Base-by-base conservation (phyloP, 2,329 filamentous ascomycete species). In the Endoconidiophora polonica region DNA sequence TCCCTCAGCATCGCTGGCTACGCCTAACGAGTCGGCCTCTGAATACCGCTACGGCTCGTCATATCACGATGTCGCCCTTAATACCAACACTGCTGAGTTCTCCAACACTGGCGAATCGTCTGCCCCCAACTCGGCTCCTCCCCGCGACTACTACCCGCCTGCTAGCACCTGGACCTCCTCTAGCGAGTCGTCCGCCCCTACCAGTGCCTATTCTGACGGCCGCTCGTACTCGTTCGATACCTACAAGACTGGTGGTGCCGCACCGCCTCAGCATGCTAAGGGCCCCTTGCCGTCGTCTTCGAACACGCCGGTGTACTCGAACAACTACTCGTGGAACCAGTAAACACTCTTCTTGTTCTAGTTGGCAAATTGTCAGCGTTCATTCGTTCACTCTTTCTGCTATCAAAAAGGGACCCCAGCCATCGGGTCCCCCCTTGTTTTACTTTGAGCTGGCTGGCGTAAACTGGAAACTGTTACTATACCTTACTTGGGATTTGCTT, bases 41-140 rank as follows among this genome's bases (percentile, higher is more conserved):
- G 74, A 78, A 57, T 78, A 78, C 58, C 69, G 75, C 48, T 78
- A 77, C 55, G 70, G 71, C 2, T 67, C 73, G 2, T 67, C 63
- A 2, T 68, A 68, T 53, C 59, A 61, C 14, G 57, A 62, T 18
- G 62, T 66, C 3, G 45, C 54, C 12, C 42, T 55, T 9, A 59
- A 59, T 46, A 60, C 57, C 54, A 60, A 56, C 54, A 42, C 51
- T n/a, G 40, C 36, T 16, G 51, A 53, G 22, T 49, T 53, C 43
- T 29, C 41, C 16, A 58, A 56, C 42, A 36, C 44, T 26, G 54
- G 59, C 1, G 63, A 65, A 22, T 54, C 62, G 10, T 57, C 62
- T 18, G 55, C 58, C 23, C 56, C 57, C 43, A 46, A 53, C 55
- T 37, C 61, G 58, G 10, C 53, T 16, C 48, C 53, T 44, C 59